Conservation (phyloP, 169 alveolate genomes). For the Plasmodium malariae region DNA sequence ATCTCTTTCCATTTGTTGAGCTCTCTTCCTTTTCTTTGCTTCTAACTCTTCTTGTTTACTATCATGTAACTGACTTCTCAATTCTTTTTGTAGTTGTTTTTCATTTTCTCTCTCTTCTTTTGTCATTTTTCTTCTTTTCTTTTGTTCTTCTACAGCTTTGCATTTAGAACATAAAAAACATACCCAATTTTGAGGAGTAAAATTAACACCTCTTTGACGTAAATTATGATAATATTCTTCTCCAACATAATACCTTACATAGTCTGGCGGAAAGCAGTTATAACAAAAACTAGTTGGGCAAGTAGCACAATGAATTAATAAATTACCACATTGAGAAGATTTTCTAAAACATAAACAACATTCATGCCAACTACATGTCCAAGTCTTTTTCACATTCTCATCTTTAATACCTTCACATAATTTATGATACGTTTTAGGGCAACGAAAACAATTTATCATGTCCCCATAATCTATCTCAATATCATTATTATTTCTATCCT, state of each 20-base stretch:
- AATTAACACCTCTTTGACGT: slow-evolving; percentile 91
- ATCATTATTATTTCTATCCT: slow-evolving; percentile 84
- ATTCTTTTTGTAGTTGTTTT: slow-evolving; percentile 88
- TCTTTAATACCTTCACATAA: slow-evolving; percentile 87
- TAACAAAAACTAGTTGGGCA: slow-evolving; percentile 94
- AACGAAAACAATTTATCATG: slow-evolving; percentile 88
- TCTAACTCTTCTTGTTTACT: slow-evolving; percentile 83
- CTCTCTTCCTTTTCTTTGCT: slow-evolving; percentile 77
- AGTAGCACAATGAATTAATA: slow-evolving; percentile 92
- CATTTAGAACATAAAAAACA: slow-evolving; percentile 92
- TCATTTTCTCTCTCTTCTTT: slow-evolving; percentile 87
- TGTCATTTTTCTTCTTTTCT: slow-evolving; percentile 88
- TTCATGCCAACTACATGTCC: slow-evolving; percentile 95
- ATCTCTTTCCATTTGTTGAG: slow-evolving; percentile 73
- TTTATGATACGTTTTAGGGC: slow-evolving; percentile 94
- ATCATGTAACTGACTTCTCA: slow-evolving; percentile 84
- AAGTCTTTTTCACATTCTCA: slow-evolving; percentile 84
- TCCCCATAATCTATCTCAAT: slow-evolving; percentile 88
- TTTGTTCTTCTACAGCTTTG: slow-evolving; percentile 92
- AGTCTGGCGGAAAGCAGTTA: slow-evolving; percentile 94
- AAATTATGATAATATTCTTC: slow-evolving; percentile 91
- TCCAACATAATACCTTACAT: slow-evolving; percentile 87
- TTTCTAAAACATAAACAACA: slow-evolving; percentile 92
- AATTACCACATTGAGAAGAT: slow-evolving; percentile 92
- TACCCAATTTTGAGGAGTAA: slow-evolving; percentile 90